Evolutionary conservation across 1,139 yeast genomes (phyloP), one percentile per base, ranked within the genome.

Genomic region (Protomyces inundatus): DNA sequence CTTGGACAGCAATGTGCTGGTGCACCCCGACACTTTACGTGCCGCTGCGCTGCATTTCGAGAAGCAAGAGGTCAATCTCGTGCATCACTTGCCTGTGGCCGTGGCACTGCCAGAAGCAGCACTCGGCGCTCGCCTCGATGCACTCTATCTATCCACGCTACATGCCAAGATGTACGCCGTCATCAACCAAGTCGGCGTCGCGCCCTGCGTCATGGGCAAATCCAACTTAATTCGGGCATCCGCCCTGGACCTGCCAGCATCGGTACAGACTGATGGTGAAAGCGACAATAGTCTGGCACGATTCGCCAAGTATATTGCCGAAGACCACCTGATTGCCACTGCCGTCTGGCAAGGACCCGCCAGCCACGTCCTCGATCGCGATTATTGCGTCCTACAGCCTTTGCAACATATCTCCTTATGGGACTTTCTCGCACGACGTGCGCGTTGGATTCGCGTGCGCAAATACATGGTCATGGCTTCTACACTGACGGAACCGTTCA

Each of bases 141-240:
- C 90, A 73, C 86, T 89, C 89, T 90, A 89, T 73, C 77, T 90
- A 72, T 80, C 86, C 58, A 86, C 96, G 0, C 84, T 95, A 1
- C 97, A 90, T 75, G 84, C 91, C 65, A 89, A 89, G 75, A 89
- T 90, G 73, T 90, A 90, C 74, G 83, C 86, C 5, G 85, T 89
- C 42, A 83, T 90, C 71, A 90, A 90, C 73, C 82, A 84, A 67
- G 76, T 87, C 14, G 83, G 86, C n/a, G 76, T 88, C 32, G 96
- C 96, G 0, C 95, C 97, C 0, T 90, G 97, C 75, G 95, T 90
- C 59, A 90, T 88, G 78, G 97, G 97, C n/a, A 90, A 90, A 73
- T 87, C 95, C 32, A 90, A 90, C 72, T 71, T 90, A 57, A 90
- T 88, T 73, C 78, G 95, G 30, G 79, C 84, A 56, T 82, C 89